Conservation (phyloP, 371 early-diverging fungal genomes). For the Mortierella sp. region DNA sequence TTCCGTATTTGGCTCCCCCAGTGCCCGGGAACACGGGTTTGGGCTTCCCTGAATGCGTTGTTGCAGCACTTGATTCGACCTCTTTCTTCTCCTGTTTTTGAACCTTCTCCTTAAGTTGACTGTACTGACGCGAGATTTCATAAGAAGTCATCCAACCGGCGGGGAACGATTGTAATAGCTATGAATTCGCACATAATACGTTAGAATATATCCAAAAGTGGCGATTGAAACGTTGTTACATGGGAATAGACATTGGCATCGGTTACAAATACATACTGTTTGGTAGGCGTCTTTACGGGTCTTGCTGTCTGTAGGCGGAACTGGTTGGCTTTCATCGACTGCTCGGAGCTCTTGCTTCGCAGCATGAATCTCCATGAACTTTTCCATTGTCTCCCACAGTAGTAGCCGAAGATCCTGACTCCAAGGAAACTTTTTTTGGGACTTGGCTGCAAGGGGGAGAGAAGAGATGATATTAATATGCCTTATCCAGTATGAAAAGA, state of each 20-base stretch:
- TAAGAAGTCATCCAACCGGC: conserved; percentile 67
- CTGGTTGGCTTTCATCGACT: conserved; percentile 27
- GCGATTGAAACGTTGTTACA: background rate
- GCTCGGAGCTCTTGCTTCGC: conserved; percentile 33
- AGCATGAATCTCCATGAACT: conserved; percentile 46
- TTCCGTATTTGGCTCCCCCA: background rate
- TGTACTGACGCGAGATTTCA: conserved; percentile 69
- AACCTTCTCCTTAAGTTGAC: conserved; percentile 60
- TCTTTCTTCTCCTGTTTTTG: conserved; percentile 46
- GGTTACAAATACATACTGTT: conserved; percentile 47
- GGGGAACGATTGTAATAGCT: conserved; percentile 65
- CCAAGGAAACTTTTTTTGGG: conserved; percentile 42
- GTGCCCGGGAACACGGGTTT: background rate
- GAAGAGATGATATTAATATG: background rate
- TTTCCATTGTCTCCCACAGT: conserved; percentile 55
- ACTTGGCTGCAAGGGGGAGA: conserved; percentile 10
- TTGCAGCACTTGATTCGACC: conserved; percentile 16
- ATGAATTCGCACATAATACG: background rate
- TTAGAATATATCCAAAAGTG: background rate
- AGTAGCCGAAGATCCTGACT: conserved; percentile 46
- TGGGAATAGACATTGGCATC: background rate
- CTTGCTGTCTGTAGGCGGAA: conserved; percentile 57
- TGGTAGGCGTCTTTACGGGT: conserved; percentile 67
- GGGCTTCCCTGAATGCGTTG: conserved; percentile 11
- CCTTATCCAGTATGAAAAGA: background rate